phyloP scores from a whole-genome alignment of 2,329 filamentous ascomycete species.

The Ophiostoma novo-ulmi region DNA sequence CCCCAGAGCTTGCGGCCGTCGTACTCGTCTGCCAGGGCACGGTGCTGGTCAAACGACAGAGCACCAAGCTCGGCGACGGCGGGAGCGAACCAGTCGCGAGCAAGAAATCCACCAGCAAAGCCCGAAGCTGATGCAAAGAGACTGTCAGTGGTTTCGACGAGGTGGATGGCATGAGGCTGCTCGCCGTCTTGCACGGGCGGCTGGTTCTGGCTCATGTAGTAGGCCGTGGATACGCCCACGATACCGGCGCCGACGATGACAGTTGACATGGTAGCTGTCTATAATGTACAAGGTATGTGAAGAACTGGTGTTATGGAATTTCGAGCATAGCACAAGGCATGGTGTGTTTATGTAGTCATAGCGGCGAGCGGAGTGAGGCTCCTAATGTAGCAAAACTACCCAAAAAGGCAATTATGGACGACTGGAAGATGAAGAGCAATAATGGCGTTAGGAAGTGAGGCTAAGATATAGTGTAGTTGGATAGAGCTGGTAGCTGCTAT shows the following conservation, averaged over 20 bases:
- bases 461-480: not conserved
- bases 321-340: not conserved
- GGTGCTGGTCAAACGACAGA: conserved; percentile 66
- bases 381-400: not conserved
- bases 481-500: not conserved
- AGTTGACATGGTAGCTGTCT: conserved; percentile 42
- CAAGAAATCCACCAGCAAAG: conserved; percentile 68
- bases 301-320: not conserved
- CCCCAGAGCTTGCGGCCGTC: conserved; percentile 51
- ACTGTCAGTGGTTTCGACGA: conserved; percentile 45
- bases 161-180: conserved; percentile 37
- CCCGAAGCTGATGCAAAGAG: conserved; percentile 72
- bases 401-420: conserved; percentile 1
- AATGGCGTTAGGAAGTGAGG: not conserved
- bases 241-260: conserved; percentile 66
- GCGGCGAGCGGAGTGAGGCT: not conserved
- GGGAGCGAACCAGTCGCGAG: conserved; percentile 64
- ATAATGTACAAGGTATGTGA: not conserved
- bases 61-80: conserved; percentile 52
- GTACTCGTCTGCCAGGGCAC: conserved; percentile 55
- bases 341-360: not conserved
- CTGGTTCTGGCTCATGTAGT: conserved; percentile 57
- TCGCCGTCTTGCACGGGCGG: conserved; percentile 31
- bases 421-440: not conserved
- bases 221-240: conserved; percentile 66